A percentile compares a stretch with the other conserved stretches of the same genome.
Evolutionary conservation across 2,329 filamentous ascomycete species (phyloP).

Genomic region (Sporothrix euskadiensis): DNA sequence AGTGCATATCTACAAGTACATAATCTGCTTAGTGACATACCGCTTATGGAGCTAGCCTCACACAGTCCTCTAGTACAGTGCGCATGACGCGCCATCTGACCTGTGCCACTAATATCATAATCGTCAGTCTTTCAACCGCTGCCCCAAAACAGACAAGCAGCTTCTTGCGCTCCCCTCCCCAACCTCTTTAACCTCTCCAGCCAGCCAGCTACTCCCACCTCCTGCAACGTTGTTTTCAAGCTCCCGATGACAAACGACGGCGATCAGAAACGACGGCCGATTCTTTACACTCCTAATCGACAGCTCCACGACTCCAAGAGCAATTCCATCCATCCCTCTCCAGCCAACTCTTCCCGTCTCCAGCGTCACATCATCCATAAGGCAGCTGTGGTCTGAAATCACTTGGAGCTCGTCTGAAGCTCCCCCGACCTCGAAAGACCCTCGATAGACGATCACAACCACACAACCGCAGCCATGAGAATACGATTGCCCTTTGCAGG

Average conservation of each 20-base stretch:
- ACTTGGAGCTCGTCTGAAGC: not conserved
- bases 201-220: not conserved
- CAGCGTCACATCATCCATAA: not conserved
- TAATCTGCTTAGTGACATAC: not conserved
- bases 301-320: not conserved
- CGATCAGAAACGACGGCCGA: not conserved
- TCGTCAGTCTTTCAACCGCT: not conserved
- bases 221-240: not conserved
- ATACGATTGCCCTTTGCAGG: conserved; percentile 88
- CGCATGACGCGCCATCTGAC: conserved; percentile 6
- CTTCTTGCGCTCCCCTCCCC: conserved; percentile 1
- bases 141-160: conserved; percentile 14
- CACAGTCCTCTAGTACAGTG: not conserved
- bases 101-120: not conserved
- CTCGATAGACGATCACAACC: conserved; percentile 28
- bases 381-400: conserved; percentile 6
- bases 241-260: not conserved
- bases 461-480: conserved; percentile 59
- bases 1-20: not conserved
- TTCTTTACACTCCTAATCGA: not conserved
- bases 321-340: not conserved
- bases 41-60: not conserved
- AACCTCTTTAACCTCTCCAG: not conserved
- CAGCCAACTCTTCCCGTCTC: not conserved
- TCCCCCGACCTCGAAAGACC: conserved; percentile 21